Conservation (phyloP, 148 eudicot species). For the Cornus controversa region DNA sequence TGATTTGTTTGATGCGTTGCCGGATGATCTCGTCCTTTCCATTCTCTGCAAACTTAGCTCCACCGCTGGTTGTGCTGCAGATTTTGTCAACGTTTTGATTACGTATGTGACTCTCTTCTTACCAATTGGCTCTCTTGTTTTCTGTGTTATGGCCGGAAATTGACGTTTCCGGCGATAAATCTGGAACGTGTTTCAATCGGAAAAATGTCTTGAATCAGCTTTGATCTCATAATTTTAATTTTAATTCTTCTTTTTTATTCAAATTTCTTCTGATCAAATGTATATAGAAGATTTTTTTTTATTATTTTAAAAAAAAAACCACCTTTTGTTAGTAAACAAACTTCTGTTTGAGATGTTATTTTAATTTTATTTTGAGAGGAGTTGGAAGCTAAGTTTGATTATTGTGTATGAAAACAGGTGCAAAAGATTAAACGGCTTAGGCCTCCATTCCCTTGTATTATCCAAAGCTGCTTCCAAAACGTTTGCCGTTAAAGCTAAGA, state of each 20-base stretch:
- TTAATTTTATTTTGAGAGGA: neutral
- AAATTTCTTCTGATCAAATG: too few relatives aligned
- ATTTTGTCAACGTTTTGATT: conserved; percentile 40
- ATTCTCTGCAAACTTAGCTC: conserved; percentile 50
- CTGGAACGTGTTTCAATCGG: too few relatives aligned
- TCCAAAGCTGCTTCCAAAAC: conserved; percentile 33
- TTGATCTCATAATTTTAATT: neutral
- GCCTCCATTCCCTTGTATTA: conserved; percentile 31
- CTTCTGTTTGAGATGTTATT: neutral
- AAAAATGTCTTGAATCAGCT: neutral
- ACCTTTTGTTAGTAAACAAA: neutral
- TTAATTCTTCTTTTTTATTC: neutral
- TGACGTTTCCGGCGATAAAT: neutral
- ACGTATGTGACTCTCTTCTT: conserved; percentile 31
- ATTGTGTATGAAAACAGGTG: conserved; percentile 34
- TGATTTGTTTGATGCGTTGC: conserved; percentile 46
- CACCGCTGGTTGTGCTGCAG: conserved; percentile 45
- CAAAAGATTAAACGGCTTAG: conserved; percentile 42
- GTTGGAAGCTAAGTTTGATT: neutral
- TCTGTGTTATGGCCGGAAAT: neutral
- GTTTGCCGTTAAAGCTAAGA: conserved; percentile 41
- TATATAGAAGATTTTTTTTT: too few relatives aligned
- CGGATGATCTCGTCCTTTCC: conserved; percentile 51
- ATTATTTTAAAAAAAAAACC: neutral
- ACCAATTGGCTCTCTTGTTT: neutral